These are phyloP conservation scores for Climacium dendroides DNA, from an alignment of 225 moss, liverwort and hornwort genomes.

Conservation along the genomic window DNA sequence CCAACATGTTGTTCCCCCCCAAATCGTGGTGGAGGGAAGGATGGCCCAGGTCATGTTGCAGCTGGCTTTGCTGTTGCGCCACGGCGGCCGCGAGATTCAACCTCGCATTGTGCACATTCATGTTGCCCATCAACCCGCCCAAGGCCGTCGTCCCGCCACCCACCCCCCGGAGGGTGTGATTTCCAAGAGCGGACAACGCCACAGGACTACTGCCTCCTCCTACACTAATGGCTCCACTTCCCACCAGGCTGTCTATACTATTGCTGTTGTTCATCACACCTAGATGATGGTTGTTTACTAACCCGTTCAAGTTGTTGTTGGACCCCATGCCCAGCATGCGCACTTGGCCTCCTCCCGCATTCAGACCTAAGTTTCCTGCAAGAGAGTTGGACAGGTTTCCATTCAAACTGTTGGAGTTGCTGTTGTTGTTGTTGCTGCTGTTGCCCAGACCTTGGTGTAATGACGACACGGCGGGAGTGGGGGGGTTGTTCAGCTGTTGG, in stretches of 20 bases:
- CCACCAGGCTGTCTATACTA: slow-evolving; percentile 57
- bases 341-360: slow-evolving; percentile 32
- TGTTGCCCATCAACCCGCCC: slow-evolving; percentile 39
- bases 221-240: slow-evolving; percentile 34
- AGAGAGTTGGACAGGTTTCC: slow-evolving; percentile 38
- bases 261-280: slow-evolving; percentile 1
- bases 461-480: not conserved
- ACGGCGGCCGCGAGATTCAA: slow-evolving; percentile 65
- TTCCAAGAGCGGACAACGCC: slow-evolving; percentile 53
- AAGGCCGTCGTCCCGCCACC: not conserved
- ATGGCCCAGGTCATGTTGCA: slow-evolving; percentile 35
- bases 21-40: slow-evolving; percentile 67
- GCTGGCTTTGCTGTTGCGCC: slow-evolving; percentile 62
- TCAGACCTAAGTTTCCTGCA: slow-evolving; percentile 42
- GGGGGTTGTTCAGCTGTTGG: slow-evolving; percentile 51
- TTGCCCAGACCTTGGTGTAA: slow-evolving; percentile 43
- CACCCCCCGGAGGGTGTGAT: slow-evolving; percentile 18
- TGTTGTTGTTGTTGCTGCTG: not conserved
- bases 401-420: not conserved
- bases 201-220: slow-evolving; percentile 34
- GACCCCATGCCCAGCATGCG: slow-evolving; percentile 54
- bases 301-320: slow-evolving; percentile 22
- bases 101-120: slow-evolving; percentile 78
- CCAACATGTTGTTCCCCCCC: slow-evolving; percentile 62
- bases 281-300: slow-evolving; percentile 1